Evolutionary conservation across 2,329 filamentous ascomycete genomes (phyloP).

Genomic region (Talaromyces sp.): DNA sequence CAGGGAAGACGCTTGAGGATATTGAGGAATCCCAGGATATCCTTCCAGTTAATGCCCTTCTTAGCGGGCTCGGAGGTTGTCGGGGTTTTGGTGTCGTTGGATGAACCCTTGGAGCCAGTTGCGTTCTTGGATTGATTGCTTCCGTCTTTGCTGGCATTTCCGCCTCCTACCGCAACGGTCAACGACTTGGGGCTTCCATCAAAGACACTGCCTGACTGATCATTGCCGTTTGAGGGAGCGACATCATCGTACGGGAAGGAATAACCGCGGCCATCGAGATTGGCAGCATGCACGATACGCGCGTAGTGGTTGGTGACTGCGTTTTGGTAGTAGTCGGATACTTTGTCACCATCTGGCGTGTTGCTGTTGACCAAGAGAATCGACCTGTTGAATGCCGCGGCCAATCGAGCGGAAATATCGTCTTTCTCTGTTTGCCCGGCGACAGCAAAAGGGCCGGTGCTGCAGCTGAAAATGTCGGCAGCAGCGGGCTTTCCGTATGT

Average conservation of each 20-base stretch:
- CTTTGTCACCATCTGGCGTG: constrained; percentile 50
- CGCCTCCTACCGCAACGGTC: constrained; percentile 53
- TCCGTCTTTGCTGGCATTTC: constrained; percentile 13
- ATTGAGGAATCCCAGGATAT: constrained; percentile 1
- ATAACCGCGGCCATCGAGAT: constrained; percentile 58
- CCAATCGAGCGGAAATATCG: constrained; percentile 66
- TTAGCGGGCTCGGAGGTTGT: neutral
- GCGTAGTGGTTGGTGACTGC: constrained; percentile 61
- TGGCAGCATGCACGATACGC: constrained; percentile 58
- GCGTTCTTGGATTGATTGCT: neutral
- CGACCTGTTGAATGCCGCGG: constrained; percentile 69
- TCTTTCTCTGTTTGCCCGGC: constrained; percentile 44
- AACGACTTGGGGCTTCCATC: constrained; percentile 52
- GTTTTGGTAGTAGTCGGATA: constrained; percentile 50
- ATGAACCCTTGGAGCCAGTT: neutral
- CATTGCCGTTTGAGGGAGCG: constrained; percentile 45
- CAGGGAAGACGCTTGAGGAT: constrained; percentile 6
- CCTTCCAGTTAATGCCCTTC: neutral
- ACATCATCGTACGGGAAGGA: constrained; percentile 71
- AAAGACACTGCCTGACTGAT: constrained; percentile 60
- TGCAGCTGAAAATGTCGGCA: constrained; percentile 62
- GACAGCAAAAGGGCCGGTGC: constrained; percentile 54
- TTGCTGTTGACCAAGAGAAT: constrained; percentile 54
- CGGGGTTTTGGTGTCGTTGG: neutral
- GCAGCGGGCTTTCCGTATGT: constrained; percentile 54